Evolutionary conservation across 1,284 basidiomycete species (phyloP).

Genomic region (Cutaneotrichosporon sp.): DNA sequence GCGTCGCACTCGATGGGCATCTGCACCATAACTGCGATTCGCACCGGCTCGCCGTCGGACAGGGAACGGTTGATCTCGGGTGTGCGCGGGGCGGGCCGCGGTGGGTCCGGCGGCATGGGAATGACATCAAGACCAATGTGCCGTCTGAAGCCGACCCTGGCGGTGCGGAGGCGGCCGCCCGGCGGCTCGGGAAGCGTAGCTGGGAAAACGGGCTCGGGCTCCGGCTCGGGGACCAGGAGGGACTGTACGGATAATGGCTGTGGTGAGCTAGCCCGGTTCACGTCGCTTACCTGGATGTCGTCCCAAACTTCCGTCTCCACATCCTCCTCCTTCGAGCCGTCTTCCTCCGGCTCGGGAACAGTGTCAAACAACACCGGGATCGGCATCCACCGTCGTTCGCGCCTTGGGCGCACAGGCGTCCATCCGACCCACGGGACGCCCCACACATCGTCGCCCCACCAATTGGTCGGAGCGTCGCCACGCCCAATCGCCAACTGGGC

Average conservation of each 20-base stretch:
- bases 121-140: neutral
- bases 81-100: neutral
- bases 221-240: slow-evolving; percentile 8
- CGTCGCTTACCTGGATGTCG: neutral
- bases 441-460: slow-evolving; percentile 18
- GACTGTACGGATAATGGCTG: slow-evolving; percentile 23
- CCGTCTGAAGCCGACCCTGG: slow-evolving; percentile 2
- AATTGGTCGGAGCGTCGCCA: slow-evolving; percentile 33
- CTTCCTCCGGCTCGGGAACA: slow-evolving; percentile 10
- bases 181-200: neutral
- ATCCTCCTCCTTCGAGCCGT: neutral
- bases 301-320: slow-evolving; percentile 1
- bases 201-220: neutral
- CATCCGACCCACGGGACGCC: slow-evolving; percentile 5
- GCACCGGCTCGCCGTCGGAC: slow-evolving; percentile 31
- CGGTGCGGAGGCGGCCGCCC: slow-evolving; percentile 3
- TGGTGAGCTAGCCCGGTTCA: neutral
- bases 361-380: slow-evolving; percentile 33
- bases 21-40: slow-evolving; percentile 40
- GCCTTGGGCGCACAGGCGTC: neutral
- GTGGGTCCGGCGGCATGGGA: neutral
- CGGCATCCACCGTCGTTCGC: slow-evolving; percentile 28
- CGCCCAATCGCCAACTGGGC: slow-evolving; percentile 42
- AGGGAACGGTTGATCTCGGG: slow-evolving; percentile 13
- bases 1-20: slow-evolving; percentile 34